These are phyloP conservation scores for Vicia sativa DNA, from an alignment of 306 rosid species.

Conservation along the genomic window DNA sequence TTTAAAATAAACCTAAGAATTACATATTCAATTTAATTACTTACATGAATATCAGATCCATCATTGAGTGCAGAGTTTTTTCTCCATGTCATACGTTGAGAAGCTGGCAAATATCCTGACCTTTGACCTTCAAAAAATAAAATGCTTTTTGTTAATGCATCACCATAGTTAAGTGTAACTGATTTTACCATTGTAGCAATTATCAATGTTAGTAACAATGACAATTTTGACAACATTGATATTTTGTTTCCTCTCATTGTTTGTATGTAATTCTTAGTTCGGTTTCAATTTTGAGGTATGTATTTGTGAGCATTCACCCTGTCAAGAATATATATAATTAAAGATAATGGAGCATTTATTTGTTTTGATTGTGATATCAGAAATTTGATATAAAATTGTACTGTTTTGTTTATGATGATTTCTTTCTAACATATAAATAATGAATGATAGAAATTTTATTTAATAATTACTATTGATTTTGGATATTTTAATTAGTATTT, in stretches of 20 bases:
- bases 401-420: no score
- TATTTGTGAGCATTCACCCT: background rate
- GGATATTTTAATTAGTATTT: no score
- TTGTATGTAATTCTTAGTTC: background rate
- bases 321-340: background rate
- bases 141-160: slow-evolving; percentile 56
- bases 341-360: background rate
- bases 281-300: background rate
- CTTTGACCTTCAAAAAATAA: slow-evolving; percentile 60
- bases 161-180: slow-evolving; percentile 40
- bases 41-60: slow-evolving; percentile 44
- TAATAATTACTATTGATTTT: no score
- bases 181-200: slow-evolving; percentile 6
- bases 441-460: no score
- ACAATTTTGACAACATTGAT: background rate
- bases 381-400: no score
- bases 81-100: slow-evolving; percentile 57
- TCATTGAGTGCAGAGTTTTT: slow-evolving; percentile 55
- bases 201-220: background rate
- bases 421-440: no score
- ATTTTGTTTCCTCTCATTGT: background rate
- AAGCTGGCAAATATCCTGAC: slow-evolving; percentile 54
- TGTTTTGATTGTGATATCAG: no score
- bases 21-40: no score
- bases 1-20: no score